Evolutionary conservation across 176 grass and related monocot species (phyloP), one percentile per base, ranked within the genome.

Genomic region (Typha latifolia): DNA sequence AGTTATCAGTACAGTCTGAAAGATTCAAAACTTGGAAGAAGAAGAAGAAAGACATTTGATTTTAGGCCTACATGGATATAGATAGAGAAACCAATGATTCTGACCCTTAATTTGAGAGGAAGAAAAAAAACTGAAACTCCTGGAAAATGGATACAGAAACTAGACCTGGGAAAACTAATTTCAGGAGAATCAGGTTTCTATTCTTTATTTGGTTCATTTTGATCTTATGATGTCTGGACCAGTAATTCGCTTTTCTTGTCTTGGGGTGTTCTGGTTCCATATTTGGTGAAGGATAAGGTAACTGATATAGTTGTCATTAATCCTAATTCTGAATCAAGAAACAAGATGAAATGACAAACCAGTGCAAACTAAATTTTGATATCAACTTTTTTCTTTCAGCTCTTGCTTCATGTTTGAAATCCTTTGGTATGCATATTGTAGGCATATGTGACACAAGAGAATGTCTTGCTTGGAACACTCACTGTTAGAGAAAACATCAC

Each of bases 381-480:
- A 59, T 21, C 2, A 19, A 10, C 53, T 59, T 21, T 59, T 21
- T 21, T 16, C 53, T 59, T 59, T 21, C 53, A 22, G 10, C 14
- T 55, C 51, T 55, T 55, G 51, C 4, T 59, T 10, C 53, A 59
- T 59, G 53, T 11, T 78, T 59, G 14, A 68, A 63, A 32, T 75
- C 61, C 3, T 26, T 67, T 50, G 71, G 64, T 2, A 31, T 20
- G 23, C 16, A 18, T 32, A 2, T 3, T 3, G 16, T 71, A 99
- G 95, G 95, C 95, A 1, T 99, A 99, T 4, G 95, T 99, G 70
- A 99, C 89, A 5, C 95, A 99, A 67, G 95, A 99, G 70, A 99
- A 94, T 69, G 83, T 87, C 31, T 64, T 93, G 29, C 86, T 99
- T 47, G 89, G 95, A 4, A 99, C 95, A 2, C 74, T 99, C 31